Evolutionary conservation across 2,329 filamentous ascomycete species (phyloP).

Genomic region (Beauveria caledonica): DNA sequence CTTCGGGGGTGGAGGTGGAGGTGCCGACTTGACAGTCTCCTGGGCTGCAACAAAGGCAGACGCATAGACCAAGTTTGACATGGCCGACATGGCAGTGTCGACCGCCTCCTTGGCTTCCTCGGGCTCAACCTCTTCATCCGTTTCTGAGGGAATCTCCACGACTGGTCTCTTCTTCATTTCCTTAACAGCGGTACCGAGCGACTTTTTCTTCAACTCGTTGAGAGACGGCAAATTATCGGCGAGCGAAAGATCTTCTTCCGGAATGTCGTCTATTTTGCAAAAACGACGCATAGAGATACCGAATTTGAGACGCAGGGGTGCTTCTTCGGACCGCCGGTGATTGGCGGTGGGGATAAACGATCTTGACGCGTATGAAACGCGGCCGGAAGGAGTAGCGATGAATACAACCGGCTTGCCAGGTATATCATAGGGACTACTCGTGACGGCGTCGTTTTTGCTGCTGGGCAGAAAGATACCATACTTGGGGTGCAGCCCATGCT

Average conservation of each 20-base stretch:
- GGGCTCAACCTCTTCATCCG: constrained; percentile 18
- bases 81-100: constrained; percentile 8
- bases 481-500: constrained; percentile 42
- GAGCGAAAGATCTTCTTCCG: constrained; percentile 25
- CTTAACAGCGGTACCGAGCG: constrained; percentile 27
- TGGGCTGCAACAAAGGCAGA: constrained; percentile 15
- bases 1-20: constrained; percentile 10
- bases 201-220: constrained; percentile 26
- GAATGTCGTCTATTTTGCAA: constrained; percentile 28
- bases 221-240: constrained; percentile 26
- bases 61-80: constrained; percentile 16
- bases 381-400: constrained; percentile 37
- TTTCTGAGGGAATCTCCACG: constrained; percentile 20
- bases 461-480: constrained; percentile 43
- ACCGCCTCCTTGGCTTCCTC: constrained; percentile 9
- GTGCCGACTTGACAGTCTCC: constrained; percentile 7
- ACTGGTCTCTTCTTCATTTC: constrained; percentile 25
- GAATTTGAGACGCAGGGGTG: constrained; percentile 27
- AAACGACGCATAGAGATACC: constrained; percentile 27
- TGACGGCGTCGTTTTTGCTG: constrained; percentile 38
- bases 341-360: constrained; percentile 29
- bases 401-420: constrained; percentile 41
- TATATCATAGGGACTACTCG: constrained; percentile 32
- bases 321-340: constrained; percentile 25
- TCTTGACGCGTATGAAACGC: constrained; percentile 41